Conservation (phyloP, 768 basidiomycete species). For the Boletellus emodensis region DNA sequence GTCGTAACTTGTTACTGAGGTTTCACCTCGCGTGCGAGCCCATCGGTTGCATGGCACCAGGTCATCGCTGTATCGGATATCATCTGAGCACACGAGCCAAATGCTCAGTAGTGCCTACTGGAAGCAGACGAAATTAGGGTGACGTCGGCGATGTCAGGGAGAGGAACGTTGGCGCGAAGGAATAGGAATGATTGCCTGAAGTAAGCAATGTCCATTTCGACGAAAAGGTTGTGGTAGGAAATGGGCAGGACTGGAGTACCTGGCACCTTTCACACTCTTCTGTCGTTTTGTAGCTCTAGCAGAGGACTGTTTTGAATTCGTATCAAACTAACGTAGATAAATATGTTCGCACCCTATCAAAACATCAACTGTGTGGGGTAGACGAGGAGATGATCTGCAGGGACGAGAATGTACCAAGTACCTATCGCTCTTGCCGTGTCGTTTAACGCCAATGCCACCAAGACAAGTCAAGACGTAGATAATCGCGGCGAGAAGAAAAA, state of each 20-base stretch:
- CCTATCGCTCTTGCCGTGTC: slow-evolving; percentile 50
- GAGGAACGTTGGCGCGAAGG: slow-evolving; percentile 41
- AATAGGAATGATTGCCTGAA: slow-evolving; percentile 57
- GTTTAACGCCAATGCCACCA: slow-evolving; percentile 65
- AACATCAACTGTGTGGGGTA: slow-evolving; percentile 42
- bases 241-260: slow-evolving; percentile 9
- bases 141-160: slow-evolving; percentile 30
- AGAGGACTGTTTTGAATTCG: too few relatives aligned
- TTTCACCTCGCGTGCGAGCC: slow-evolving; percentile 53
- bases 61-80: slow-evolving; percentile 63
- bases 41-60: slow-evolving; percentile 71
- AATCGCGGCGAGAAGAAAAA: slow-evolving; percentile 42
- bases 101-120: slow-evolving; percentile 58
- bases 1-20: slow-evolving; percentile 33
- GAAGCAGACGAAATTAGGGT: slow-evolving; percentile 30
- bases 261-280: background rate
- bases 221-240: background rate
- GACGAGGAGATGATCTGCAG: slow-evolving; percentile 60
- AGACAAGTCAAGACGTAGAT: slow-evolving; percentile 51
- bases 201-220: background rate
- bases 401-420: slow-evolving; percentile 17
- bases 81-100: slow-evolving; percentile 45
- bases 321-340: background rate
- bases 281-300: background rate
- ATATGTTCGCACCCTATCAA: slow-evolving; percentile 28